Conservation (phyloP, 164 flowering plant genomes). For the Tetrastigma voinierianum region DNA sequence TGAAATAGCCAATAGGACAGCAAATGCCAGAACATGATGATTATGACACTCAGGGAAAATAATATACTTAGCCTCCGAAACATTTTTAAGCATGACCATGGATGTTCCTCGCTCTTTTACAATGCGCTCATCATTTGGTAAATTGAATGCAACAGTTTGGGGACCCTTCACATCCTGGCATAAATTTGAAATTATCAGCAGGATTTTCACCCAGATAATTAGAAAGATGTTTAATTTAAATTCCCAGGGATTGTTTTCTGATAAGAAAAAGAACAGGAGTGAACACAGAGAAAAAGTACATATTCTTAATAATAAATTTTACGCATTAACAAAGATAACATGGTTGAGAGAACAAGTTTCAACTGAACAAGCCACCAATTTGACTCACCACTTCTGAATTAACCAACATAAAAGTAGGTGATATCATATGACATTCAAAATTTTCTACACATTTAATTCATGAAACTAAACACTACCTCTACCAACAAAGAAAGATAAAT, state of each 20-base stretch:
- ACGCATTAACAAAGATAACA: not conserved
- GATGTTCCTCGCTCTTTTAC: constrained; percentile 95
- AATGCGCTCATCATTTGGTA: constrained; percentile 95
- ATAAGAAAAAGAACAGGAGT: not conserved
- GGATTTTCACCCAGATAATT: not conserved
- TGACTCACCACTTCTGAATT: not conserved
- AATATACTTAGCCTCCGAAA: constrained; percentile 90
- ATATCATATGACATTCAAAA: not conserved
- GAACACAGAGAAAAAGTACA: not conserved
- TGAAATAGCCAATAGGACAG: too few species aligned
- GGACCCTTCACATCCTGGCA: constrained; percentile 95
- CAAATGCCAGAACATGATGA: not conserved
- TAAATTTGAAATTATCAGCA: not conserved
- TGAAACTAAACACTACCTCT: too few species aligned
- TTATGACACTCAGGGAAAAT: constrained; percentile 4
- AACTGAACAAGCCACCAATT: not conserved
- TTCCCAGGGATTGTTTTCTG: not conserved
- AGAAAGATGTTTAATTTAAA: not conserved
- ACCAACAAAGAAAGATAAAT: too few species aligned
- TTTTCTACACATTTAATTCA: too few species aligned
- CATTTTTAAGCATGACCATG: constrained; percentile 96
- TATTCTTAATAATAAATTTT: not conserved
- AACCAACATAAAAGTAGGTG: not conserved
- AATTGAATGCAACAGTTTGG: constrained; percentile 93
- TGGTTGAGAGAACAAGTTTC: not conserved